Evolutionary conservation across 2,329 filamentous ascomycete species (phyloP).

Genomic region (Nannizziopsis arthrosporioides): DNA sequence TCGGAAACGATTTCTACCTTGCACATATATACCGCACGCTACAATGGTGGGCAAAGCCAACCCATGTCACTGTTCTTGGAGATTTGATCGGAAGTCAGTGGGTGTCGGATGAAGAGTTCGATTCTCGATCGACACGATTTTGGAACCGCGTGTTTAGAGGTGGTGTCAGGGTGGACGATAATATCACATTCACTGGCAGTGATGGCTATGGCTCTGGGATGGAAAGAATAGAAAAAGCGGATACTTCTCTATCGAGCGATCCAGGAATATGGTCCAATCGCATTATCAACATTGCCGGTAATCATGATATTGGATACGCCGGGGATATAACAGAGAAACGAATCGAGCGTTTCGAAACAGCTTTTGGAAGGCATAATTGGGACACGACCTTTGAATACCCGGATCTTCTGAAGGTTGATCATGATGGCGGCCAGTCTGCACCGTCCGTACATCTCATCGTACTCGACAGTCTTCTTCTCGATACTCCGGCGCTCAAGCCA

Average conservation of each 20-base stretch:
- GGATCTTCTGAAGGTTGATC: conserved; percentile 22
- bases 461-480: conserved; percentile 87
- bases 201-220: conserved; percentile 30
- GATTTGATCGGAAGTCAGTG: conserved; percentile 92
- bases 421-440: conserved; percentile 6
- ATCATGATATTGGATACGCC: conserved; percentile 93
- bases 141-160: conserved; percentile 72
- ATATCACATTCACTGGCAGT: conserved; percentile 27
- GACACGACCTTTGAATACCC: conserved; percentile 61
- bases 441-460: conserved; percentile 70
- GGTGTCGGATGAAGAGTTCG: conserved; percentile 79
- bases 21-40: conserved; percentile 81
- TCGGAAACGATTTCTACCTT: conserved; percentile 90
- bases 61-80: conserved; percentile 77
- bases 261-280: conserved; percentile 55
- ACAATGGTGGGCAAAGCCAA: conserved; percentile 72
- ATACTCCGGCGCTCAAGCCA: conserved; percentile 60
- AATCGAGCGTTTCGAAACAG: conserved; percentile 66
- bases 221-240: conserved; percentile 15
- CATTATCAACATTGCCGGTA: conserved; percentile 82
- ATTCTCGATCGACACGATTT: conserved; percentile 57
- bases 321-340: conserved; percentile 73
- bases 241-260: conserved; percentile 31
- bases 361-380: conserved; percentile 84
- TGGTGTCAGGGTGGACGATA: conserved; percentile 48